These are phyloP conservation scores for Anethum foeniculum DNA, from an alignment of 140 eudicot genomes.

Conservation along the genomic window DNA sequence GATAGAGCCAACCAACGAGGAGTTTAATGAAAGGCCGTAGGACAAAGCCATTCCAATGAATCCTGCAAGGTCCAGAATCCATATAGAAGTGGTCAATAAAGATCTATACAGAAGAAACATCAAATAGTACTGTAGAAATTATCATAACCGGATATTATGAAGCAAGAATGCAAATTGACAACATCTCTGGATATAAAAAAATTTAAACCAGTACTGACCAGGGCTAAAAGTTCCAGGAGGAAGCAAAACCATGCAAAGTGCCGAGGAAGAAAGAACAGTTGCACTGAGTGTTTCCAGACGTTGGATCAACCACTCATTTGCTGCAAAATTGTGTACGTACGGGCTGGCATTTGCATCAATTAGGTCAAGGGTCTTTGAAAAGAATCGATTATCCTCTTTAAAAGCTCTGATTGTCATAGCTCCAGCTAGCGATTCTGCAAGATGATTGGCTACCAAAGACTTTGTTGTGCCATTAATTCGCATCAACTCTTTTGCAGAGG, in stretches of 20 bases:
- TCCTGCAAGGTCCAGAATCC: slow-evolving; percentile 37
- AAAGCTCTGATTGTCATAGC: slow-evolving; percentile 87
- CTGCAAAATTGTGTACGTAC: slow-evolving; percentile 76
- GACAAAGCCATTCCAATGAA: slow-evolving; percentile 95
- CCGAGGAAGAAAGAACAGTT: slow-evolving; percentile 68
- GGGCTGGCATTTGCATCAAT: slow-evolving; percentile 91
- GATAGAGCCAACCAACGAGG: slow-evolving; percentile 65
- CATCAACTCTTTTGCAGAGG: slow-evolving; percentile 90
- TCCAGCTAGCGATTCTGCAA: slow-evolving; percentile 92
- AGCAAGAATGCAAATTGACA: background rate
- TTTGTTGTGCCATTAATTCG: slow-evolving; percentile 94
- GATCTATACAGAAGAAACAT: background rate
- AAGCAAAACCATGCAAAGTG: slow-evolving; percentile 92
- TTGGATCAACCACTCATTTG: slow-evolving; percentile 92
- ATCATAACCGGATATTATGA: background rate
- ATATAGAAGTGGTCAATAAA: background rate
- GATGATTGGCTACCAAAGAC: slow-evolving; percentile 91
- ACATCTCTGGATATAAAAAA: slow-evolving; percentile 2
- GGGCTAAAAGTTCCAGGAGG: slow-evolving; percentile 92
- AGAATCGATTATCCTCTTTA: slow-evolving; percentile 76
- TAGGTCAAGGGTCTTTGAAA: slow-evolving; percentile 59
- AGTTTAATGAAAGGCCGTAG: slow-evolving; percentile 77
- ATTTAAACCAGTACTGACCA: slow-evolving; percentile 32
- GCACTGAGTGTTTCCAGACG: slow-evolving; percentile 84
- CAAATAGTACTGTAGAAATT: background rate